These are phyloP conservation scores for Colletotrichum lentis DNA, from an alignment of 2,329 filamentous ascomycete species.

Conservation along the genomic window DNA sequence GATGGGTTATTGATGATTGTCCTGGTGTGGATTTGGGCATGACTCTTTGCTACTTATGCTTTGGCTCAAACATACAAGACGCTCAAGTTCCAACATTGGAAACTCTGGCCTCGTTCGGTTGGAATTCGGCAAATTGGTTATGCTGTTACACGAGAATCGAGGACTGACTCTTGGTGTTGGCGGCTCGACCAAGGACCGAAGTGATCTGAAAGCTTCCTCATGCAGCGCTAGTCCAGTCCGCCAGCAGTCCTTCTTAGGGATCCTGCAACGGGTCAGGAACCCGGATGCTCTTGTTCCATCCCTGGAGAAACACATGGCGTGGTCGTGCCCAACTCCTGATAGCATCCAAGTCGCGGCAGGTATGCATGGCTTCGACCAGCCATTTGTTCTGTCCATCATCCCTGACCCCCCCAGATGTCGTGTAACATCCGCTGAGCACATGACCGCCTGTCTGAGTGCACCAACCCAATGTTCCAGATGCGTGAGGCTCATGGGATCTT, in stretches of 20 bases:
- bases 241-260: background rate
- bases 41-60: too few species aligned
- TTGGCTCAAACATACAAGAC: too few species aligned
- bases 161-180: too few species aligned
- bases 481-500: constrained; percentile 4
- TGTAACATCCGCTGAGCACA: constrained; percentile 5
- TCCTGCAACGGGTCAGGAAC: background rate
- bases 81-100: too few species aligned
- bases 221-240: too few species aligned
- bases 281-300: constrained; percentile 4
- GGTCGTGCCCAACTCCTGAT: constrained; percentile 3
- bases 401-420: constrained; percentile 7
- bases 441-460: constrained; percentile 8
- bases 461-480: constrained; percentile 5
- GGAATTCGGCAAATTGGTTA: too few species aligned
- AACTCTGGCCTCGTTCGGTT: too few species aligned
- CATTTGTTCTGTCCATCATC: constrained; percentile 1
- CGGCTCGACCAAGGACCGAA: too few species aligned
- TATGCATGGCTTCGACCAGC: background rate
- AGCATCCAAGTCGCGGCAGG: constrained; percentile 9
- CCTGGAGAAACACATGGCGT: background rate
- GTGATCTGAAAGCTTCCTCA: too few species aligned
- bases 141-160: too few species aligned
- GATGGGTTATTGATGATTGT: too few species aligned
- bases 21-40: too few species aligned